A percentile compares a stretch with the other conserved stretches of the same genome.
phyloP scores from a whole-genome alignment of 2,329 filamentous ascomycete genomes.

The Neofusicoccum kwambonambiense region DNA sequence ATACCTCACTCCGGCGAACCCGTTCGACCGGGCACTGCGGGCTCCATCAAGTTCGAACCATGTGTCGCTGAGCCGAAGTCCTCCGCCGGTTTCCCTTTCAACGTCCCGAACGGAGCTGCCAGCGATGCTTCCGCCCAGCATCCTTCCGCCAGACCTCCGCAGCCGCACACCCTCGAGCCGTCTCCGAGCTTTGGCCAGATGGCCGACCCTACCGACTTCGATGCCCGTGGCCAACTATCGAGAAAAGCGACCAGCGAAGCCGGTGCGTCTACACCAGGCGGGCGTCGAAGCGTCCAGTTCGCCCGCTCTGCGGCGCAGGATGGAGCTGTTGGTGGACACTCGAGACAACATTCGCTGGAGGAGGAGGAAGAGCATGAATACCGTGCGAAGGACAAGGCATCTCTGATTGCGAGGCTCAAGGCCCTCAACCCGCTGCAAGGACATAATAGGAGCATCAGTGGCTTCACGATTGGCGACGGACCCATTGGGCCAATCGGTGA shows the following conservation, averaged over 20 bases:
- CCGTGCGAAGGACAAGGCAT: conserved; percentile 51
- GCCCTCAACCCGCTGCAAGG: conserved; percentile 58
- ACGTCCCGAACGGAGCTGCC: conserved; percentile 1
- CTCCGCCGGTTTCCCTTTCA: conserved; percentile 10
- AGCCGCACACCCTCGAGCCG: conserved; percentile 1
- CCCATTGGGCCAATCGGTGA: conserved; percentile 39
- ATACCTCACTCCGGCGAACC: background rate
- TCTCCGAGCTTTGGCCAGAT: conserved; percentile 16
- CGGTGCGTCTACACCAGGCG: conserved; percentile 39
- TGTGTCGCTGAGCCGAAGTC: conserved; percentile 1
- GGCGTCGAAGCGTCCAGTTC: conserved; percentile 74
- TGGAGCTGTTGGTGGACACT: conserved; percentile 51
- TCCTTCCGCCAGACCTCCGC: background rate
- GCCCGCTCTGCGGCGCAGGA: conserved; percentile 46
- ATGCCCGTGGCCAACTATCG: conserved; percentile 9
- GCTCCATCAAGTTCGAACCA: conserved; percentile 4
- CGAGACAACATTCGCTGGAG: conserved; percentile 65
- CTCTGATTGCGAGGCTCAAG: conserved; percentile 76
- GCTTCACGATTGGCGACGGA: conserved; percentile 41
- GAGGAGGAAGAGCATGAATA: conserved; percentile 53
- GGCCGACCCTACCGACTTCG: conserved; percentile 16
- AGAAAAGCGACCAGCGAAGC: conserved; percentile 15
- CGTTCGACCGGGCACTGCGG: background rate
- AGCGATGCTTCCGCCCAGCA: background rate
- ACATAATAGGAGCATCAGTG: conserved; percentile 52